Base-by-base conservation (phyloP, 192 early-diverging fungal genomes). In the Linnemannia zychae region DNA sequence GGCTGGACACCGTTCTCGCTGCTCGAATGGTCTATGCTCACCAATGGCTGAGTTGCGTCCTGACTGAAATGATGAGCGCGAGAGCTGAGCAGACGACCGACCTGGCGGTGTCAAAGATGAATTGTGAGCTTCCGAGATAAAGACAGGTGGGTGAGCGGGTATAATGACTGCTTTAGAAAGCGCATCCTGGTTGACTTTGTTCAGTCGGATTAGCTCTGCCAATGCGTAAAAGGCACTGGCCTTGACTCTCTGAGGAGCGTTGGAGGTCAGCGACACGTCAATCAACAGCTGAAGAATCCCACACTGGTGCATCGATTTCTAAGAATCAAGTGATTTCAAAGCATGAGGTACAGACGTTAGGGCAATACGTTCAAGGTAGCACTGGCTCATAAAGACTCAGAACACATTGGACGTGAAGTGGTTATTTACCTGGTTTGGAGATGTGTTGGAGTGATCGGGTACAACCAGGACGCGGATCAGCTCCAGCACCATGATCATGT, bases 401-500 rank as follows among this genome's bases (percentile, higher is more conserved):
- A 0, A 31, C 2, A 13, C n/a, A 15, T 7, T 13, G 3, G 15
- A 31, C 11, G 0, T 31, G 57, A 13, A 31, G 31, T n/a, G 16
- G 60, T 40, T 24, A 17, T 16, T 37, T 78, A 93, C 92, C 87
- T 99, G 98, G 86, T 99, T 99, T 4, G 91, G 89, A 12, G 88
- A 78, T 0, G 98, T 98, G 80, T 96, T 99, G 20, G 93, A 93
- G 80, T 95, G 96, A 68, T 96, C 96, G 13, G 95, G 96, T 52
- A 93, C 96, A 7, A 96, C 95, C 34, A 99, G 90, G 78, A 98
- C 96, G 34, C 96, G 91, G 46, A 99, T 93, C 53, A 99, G 88
- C 66, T 97, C 95, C 73, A 99, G 88, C 0, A 98, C 94, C 24
- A 96, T 91, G n/a, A 95, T 92, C 65, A 96, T 96, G 78, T 99